Evolutionary conservation across 1,284 basidiomycete species (phyloP).

Genomic region (Cutaneotrichosporon cyanovorans): DNA sequence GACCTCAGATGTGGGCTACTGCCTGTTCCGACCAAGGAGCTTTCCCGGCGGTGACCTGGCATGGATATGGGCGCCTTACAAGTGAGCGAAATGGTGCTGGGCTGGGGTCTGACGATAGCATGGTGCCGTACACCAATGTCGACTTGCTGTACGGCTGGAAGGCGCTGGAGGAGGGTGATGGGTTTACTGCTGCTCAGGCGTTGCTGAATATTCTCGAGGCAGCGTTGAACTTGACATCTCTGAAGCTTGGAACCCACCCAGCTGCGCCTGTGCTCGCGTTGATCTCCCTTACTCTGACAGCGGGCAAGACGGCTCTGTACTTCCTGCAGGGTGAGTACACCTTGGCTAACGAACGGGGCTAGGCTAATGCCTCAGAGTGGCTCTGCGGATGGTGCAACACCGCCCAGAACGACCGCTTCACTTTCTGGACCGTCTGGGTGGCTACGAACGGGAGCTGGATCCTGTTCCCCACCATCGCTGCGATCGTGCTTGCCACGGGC

Average conservation of each 20-base stretch:
- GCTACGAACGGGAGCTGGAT: conserved; percentile 59
- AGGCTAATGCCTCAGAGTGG: conserved; percentile 30
- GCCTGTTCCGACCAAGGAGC: conserved; percentile 59
- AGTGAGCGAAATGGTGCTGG: conserved; percentile 25
- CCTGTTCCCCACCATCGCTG: conserved; percentile 29
- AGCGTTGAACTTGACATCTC: conserved; percentile 62
- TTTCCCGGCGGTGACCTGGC: conserved; percentile 73
- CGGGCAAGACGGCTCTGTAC: conserved; percentile 79
- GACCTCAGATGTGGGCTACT: conserved; percentile 57
- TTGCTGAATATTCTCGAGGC: conserved; percentile 74
- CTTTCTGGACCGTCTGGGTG: conserved; percentile 58
- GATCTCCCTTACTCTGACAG: conserved; percentile 62
- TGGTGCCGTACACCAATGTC: conserved; percentile 48
- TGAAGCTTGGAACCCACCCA: conserved; percentile 57
- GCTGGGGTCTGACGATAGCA: conserved; percentile 4
- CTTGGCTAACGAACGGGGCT: background rate
- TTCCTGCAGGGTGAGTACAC: conserved; percentile 56
- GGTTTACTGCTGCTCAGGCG: conserved; percentile 86
- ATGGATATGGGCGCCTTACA: conserved; percentile 81
- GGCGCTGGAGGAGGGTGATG: conserved; percentile 58
- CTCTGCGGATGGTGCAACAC: conserved; percentile 54
- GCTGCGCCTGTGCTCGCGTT: conserved; percentile 62
- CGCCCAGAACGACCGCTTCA: conserved; percentile 61
- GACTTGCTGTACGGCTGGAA: conserved; percentile 66
- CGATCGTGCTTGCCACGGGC: conserved; percentile 27